Evolutionary conservation across 805 yeast species (phyloP).

Genomic region (Candida ipomoeae): DNA sequence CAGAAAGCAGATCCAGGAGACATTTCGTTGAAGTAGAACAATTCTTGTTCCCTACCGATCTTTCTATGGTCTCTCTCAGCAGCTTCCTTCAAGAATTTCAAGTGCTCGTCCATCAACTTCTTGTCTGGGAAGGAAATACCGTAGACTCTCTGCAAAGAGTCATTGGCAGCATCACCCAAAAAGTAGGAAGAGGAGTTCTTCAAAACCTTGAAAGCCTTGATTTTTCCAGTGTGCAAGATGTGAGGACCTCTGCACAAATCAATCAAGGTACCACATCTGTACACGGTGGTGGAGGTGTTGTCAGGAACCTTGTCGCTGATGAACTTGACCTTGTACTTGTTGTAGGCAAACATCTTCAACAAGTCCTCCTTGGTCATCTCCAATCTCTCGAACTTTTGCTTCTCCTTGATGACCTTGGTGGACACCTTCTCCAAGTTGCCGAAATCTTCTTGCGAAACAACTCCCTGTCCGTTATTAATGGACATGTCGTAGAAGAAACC

Average conservation of each 20-base stretch:
- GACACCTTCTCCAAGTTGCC: conserved; percentile 79
- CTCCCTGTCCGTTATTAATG: conserved; percentile 64
- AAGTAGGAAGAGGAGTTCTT: conserved; percentile 96
- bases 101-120: conserved; percentile 89
- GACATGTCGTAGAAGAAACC: conserved; percentile 98
- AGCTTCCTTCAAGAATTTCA: conserved; percentile 94
- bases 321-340: conserved; percentile 89
- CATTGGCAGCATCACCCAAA: conserved; percentile 88
- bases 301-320: conserved; percentile 89
- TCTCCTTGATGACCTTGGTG: conserved; percentile 86
- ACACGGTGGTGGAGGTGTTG: conserved; percentile 92
- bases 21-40: conserved; percentile 92
- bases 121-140: conserved; percentile 99
- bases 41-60: conserved; percentile 94
- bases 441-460: conserved; percentile 79
- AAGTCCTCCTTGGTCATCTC: conserved; percentile 89
- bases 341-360: conserved; percentile 89
- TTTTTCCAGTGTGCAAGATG: conserved; percentile 94
- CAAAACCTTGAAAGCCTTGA: conserved; percentile 88
- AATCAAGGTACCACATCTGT: conserved; percentile 95
- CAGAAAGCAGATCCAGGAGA: conserved; percentile 98
- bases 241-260: conserved; percentile 98
- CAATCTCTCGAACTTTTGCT: conserved; percentile 91
- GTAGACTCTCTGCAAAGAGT: conserved; percentile 93
- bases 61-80: conserved; percentile 94